Conservation (phyloP, 148 eudicot genomes). For the Pouteria glomerata region DNA sequence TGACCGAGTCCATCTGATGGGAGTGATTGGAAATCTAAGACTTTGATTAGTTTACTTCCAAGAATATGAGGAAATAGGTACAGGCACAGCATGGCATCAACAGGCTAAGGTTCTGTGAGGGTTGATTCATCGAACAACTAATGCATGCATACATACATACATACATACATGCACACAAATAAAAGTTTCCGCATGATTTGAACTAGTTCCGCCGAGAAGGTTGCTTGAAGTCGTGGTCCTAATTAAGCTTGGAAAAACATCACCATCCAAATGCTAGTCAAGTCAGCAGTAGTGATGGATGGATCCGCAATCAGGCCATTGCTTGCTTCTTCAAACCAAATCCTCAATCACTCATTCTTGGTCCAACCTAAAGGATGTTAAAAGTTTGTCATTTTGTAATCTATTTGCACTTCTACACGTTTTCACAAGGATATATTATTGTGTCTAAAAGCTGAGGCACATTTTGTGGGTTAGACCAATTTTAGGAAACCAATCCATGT, state of each 20-base stretch:
- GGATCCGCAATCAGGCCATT: not conserved
- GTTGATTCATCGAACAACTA: not conserved
- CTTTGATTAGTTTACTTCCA: too few species aligned
- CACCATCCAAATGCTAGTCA: conserved; percentile 5
- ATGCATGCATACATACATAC: too few species aligned
- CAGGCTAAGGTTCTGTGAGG: not conserved
- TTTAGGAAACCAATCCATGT: too few species aligned
- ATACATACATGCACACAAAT: not conserved
- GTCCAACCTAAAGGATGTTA: not conserved
- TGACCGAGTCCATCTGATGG: conserved; percentile 1
- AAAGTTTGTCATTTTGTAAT: not conserved
- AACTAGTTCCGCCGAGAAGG: not conserved
- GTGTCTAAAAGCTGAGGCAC: too few species aligned
- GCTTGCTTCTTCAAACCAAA: not conserved
- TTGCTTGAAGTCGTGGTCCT: not conserved
- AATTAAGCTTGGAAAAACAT: conserved; percentile 6
- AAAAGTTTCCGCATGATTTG: not conserved
- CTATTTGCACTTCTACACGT: not conserved
- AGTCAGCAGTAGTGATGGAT: not conserved
- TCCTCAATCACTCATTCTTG: not conserved
- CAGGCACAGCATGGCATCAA: not conserved
- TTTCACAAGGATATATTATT: too few species aligned
- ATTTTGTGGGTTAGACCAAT: too few species aligned
- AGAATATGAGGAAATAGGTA: not conserved
- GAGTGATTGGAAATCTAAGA: too few species aligned